Evolutionary conservation across 371 early-diverging fungal species (phyloP).

Genomic region (Mortierella sp.): DNA sequence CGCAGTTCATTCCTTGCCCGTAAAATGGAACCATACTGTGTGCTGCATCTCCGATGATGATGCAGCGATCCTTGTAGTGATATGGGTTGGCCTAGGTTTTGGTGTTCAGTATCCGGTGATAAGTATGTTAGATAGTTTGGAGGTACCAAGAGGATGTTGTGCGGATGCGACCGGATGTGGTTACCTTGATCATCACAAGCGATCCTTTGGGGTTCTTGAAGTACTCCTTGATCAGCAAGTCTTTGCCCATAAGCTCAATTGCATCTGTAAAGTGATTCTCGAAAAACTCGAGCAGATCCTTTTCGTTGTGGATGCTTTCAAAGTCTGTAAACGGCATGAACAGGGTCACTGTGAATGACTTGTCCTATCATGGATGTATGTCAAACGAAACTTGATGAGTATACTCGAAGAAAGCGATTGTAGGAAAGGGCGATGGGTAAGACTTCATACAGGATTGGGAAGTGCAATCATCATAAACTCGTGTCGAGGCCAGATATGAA

Average conservation of each 20-base stretch:
- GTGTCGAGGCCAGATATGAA: constrained; percentile 98
- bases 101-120: too few species aligned
- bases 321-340: constrained; percentile 94
- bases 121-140: too few species aligned
- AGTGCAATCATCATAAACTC: constrained; percentile 97
- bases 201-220: constrained; percentile 88
- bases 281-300: constrained; percentile 81
- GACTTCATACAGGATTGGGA: constrained; percentile 81
- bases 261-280: constrained; percentile 85
- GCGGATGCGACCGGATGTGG: not conserved
- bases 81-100: constrained; percentile 80
- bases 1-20: constrained; percentile 98
- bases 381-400: not conserved
- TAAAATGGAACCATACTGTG: constrained; percentile 99
- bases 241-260: constrained; percentile 81
- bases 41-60: constrained; percentile 96
- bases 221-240: constrained; percentile 75
- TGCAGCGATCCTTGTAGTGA: constrained; percentile 76
- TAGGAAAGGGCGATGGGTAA: not conserved
- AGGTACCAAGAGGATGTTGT: too few species aligned
- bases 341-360: constrained; percentile 94
- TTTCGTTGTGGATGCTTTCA: constrained; percentile 76
- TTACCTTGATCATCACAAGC: constrained; percentile 82
- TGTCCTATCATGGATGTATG: constrained; percentile 64
- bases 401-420: too few species aligned